Evolutionary conservation across 225 moss, liverwort and hornwort species (phyloP).

Genomic region (Sphagnum tenellum): DNA sequence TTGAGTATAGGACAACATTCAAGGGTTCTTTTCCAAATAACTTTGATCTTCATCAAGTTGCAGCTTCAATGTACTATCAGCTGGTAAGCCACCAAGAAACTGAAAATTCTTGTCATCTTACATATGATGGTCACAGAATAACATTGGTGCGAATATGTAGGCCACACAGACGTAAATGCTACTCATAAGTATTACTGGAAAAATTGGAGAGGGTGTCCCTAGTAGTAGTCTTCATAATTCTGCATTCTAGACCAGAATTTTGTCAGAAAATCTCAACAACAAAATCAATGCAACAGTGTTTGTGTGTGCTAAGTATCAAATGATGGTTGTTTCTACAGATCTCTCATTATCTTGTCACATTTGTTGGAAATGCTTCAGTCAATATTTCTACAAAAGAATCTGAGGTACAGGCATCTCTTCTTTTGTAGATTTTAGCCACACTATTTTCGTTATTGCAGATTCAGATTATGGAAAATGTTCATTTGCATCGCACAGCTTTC

Average conservation of each 20-base stretch:
- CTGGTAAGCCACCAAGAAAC: slow-evolving; percentile 9
- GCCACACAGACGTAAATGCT: no score
- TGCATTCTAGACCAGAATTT: no score
- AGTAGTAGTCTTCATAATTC: no score
- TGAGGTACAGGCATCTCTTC: slow-evolving; percentile 10
- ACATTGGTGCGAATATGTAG: no score
- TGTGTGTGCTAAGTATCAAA: no score
- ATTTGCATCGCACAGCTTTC: no score
- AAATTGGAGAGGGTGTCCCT: no score
- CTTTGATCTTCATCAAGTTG: slow-evolving; percentile 16
- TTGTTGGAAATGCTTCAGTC: slow-evolving; percentile 14
- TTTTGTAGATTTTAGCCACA: neutral
- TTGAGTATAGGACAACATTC: slow-evolving; percentile 16
- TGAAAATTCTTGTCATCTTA: neutral
- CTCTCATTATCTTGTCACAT: slow-evolving; percentile 21
- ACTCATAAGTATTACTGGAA: no score
- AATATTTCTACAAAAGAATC: slow-evolving; percentile 18
- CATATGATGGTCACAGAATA: neutral
- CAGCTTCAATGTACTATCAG: slow-evolving; percentile 27
- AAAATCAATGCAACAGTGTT: no score
- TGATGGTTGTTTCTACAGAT: slow-evolving; percentile 11
- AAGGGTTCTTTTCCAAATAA: slow-evolving; percentile 24
- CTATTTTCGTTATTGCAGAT: neutral
- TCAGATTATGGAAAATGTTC: neutral
- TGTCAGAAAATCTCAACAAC: no score